Conservation (phyloP, 495 filamentous ascomycete species). For the Cryomyces minteri region DNA sequence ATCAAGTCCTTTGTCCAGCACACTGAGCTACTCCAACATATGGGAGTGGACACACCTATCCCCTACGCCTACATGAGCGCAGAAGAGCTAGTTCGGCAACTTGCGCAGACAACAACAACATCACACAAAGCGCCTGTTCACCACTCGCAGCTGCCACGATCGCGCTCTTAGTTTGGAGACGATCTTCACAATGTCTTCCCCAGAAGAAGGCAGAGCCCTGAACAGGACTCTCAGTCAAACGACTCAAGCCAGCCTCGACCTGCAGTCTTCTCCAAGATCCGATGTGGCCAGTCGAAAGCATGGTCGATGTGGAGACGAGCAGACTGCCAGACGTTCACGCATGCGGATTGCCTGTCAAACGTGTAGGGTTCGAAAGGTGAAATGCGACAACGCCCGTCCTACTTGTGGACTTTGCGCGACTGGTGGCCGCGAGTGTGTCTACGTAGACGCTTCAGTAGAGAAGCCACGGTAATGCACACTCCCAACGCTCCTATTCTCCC, state of each 20-base stretch:
- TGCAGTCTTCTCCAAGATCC: neutral
- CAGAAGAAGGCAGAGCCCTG: neutral
- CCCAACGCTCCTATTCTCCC: neutral
- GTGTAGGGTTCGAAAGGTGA: constrained; percentile 5
- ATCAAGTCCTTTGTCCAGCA: no score
- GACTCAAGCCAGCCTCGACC: neutral
- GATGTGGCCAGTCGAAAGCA: neutral
- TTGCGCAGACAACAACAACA: no score
- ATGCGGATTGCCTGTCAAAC: constrained; percentile 2
- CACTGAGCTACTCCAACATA: no score
- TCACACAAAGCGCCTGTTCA: no score
- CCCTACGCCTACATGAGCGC: no score
- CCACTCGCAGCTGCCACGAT: no score
- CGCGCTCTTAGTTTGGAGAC: no score
- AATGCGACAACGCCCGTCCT: constrained; percentile 4
- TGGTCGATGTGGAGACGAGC: neutral
- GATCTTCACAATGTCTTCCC: neutral
- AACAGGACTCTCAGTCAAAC: neutral
- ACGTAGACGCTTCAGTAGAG: constrained; percentile 1
- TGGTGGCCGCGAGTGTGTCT: neutral
- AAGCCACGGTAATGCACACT: neutral
- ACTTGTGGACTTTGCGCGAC: constrained; percentile 1
- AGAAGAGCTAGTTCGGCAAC: no score
- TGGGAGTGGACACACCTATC: no score
- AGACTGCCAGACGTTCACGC: neutral